Conservation (phyloP, 2,329 filamentous ascomycete genomes). For the Clonostachys chloroleuca region DNA sequence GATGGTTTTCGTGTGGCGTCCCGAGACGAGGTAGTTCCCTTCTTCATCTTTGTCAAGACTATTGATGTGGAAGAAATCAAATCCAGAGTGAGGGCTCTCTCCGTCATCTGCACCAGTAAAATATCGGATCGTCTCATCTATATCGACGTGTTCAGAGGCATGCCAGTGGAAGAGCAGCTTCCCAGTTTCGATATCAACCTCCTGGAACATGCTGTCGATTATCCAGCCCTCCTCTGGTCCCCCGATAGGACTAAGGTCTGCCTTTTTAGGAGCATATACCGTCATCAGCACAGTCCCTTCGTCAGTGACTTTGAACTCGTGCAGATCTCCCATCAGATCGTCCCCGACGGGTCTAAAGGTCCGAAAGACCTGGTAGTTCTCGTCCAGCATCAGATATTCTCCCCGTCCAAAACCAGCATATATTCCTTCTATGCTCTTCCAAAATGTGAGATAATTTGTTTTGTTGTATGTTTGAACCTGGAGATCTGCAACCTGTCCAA, state of each 20-base stretch:
- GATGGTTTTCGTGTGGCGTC: conserved; percentile 41
- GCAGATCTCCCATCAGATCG: conserved; percentile 15
- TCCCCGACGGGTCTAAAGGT: conserved; percentile 13
- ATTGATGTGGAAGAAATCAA: conserved; percentile 56
- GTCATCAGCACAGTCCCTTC: conserved; percentile 31
- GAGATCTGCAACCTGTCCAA: conserved; percentile 13
- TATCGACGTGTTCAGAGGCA: conserved; percentile 18
- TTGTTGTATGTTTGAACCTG: conserved; percentile 23
- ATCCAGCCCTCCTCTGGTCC: conserved; percentile 16
- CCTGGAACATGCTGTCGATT: conserved; percentile 29
- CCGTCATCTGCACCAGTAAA: conserved; percentile 5
- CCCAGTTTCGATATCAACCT: conserved; percentile 45
- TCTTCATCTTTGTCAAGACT: conserved; percentile 43
- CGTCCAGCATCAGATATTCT: conserved; percentile 15
- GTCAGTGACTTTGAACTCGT: conserved; percentile 33
- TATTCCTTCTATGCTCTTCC: conserved; percentile 12
- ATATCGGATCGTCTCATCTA: conserved; percentile 7
- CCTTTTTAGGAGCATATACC: conserved; percentile 22
- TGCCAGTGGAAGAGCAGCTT: conserved; percentile 43
- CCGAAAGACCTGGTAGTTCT: conserved; percentile 18
- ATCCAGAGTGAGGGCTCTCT: conserved; percentile 16
- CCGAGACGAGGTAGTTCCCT: conserved; percentile 51
- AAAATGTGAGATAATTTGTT: conserved; percentile 25
- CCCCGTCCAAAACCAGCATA: background rate
- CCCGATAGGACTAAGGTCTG: conserved; percentile 14